phyloP scores from a whole-genome alignment of 2,329 filamentous ascomycete genomes.

The Aureobasidium sp. region DNA sequence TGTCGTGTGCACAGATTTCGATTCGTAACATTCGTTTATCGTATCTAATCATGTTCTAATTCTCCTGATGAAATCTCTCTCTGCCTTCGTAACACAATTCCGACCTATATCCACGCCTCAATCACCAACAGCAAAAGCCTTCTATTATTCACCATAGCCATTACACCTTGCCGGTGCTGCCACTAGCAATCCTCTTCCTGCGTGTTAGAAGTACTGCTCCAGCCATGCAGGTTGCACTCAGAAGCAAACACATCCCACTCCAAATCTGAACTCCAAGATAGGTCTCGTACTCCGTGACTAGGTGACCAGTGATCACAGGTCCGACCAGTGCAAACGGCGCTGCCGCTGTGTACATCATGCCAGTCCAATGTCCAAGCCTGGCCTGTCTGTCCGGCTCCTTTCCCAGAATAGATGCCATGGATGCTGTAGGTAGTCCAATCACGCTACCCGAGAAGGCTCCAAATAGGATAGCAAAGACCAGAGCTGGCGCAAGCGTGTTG shows the following conservation, averaged over 20 bases:
- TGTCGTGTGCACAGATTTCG: not conserved
- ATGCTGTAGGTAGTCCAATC: slow-evolving; percentile 45
- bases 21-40: not conserved
- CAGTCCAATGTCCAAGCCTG: slow-evolving; percentile 46
- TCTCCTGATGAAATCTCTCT: not conserved
- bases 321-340: slow-evolving; percentile 41
- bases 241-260: slow-evolving; percentile 37
- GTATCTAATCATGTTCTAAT: not conserved
- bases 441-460: slow-evolving; percentile 44
- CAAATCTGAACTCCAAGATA: slow-evolving; percentile 44
- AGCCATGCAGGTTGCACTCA: slow-evolving; percentile 38
- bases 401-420: slow-evolving; percentile 41
- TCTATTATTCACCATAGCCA: not conserved
- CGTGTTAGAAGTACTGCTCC: slow-evolving; percentile 19
- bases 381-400: slow-evolving; percentile 25
- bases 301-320: slow-evolving; percentile 41
- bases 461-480: slow-evolving; percentile 44
- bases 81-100: too few species aligned
- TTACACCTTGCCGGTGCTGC: not conserved
- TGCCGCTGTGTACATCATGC: slow-evolving; percentile 46
- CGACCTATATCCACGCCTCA: not conserved
- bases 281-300: slow-evolving; percentile 35
- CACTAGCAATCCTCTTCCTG: not conserved
- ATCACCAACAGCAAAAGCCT: not conserved
- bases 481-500: slow-evolving; percentile 31